Base-by-base conservation (phyloP, 352 stramenopile species). In the Pythium oligandrum region DNA sequence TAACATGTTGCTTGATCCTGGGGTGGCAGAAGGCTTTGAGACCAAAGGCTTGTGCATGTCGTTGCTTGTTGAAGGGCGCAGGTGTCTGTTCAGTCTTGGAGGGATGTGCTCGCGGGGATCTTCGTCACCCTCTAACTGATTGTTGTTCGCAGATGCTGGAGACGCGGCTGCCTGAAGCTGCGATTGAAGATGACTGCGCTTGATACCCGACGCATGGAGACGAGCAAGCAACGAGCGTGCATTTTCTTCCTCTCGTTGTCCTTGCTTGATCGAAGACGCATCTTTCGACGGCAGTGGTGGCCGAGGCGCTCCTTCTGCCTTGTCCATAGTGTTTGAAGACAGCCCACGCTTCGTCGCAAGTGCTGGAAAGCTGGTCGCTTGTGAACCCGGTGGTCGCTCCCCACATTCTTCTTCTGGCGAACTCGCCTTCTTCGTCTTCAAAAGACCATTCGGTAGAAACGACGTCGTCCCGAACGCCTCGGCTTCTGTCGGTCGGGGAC, bases 151-250 rank as follows among this genome's bases (percentile, higher is more conserved):
- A 26, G 17, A 26, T 26, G 17, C 17, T 26, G 17, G 17, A 26
- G 17, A 26, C 17, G 17, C 17, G 17, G 17, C 17, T 26, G 17
- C 17, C 17, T 26, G 17, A 26, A 26, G 17, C 49, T 31, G 44
- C 3, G 75, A 64, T 39, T 89, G 71, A 2, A 79, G 68, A 31
- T 87, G 66, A 42, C 68, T 86, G 5, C 74, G 68, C 48, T 84
- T 79, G 30, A 88, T 36, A 0, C 81, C 81, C 4, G 67, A 73
- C n/a, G 75, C 71, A 26, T 86, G 78, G 5, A 92, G 60, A 6
- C 81, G 69, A 11, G 78, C 62, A 0, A 64, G 51, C 12, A 90
- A 36, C 9, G 44, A 58, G 3, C 10, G 30, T 3, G 44, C 9
- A 12, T 34, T 45, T 3, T 4, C 37, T 9, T 65, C 46, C 36